Evolutionary conservation across 768 basidiomycete genomes (phyloP).

Genomic region (Lactarius indigo): DNA sequence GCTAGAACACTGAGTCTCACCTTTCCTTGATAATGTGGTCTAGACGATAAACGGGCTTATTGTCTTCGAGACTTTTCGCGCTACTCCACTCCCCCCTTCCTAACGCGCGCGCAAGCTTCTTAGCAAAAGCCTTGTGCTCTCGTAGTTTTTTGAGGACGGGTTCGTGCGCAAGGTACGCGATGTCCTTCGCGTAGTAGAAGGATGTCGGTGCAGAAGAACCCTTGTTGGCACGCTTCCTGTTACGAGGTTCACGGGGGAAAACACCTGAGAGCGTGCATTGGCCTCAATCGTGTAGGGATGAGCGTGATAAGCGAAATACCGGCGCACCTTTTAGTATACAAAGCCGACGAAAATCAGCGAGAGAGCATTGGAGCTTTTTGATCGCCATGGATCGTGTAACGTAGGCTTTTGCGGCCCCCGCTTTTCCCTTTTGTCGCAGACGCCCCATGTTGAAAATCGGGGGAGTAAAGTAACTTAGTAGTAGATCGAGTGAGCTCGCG

Average conservation of each 20-base stretch:
- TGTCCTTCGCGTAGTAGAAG: constrained; percentile 98
- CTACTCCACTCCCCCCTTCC: constrained; percentile 94
- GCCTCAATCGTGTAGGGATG: neutral
- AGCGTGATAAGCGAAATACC: neutral
- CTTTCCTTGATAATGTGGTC: constrained; percentile 98
- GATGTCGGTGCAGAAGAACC: constrained; percentile 95
- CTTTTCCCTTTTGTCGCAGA: constrained; percentile 78
- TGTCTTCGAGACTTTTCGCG: constrained; percentile 91
- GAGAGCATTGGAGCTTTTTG: constrained; percentile 93
- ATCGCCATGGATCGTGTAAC: constrained; percentile 87
- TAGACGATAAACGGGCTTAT: constrained; percentile 84
- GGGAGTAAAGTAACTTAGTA: neutral
- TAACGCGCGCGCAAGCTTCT: constrained; percentile 89
- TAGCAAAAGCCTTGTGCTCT: constrained; percentile 98
- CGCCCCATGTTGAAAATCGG: constrained; percentile 55
- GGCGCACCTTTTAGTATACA: constrained; percentile 92
- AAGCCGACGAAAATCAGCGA: constrained; percentile 93
- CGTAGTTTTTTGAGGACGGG: constrained; percentile 89
- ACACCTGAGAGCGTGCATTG: constrained; percentile 59
- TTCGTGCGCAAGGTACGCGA: constrained; percentile 95
- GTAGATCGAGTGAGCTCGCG: neutral
- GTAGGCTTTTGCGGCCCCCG: constrained; percentile 89
- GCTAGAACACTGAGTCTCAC: constrained; percentile 40
- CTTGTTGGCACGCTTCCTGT: constrained; percentile 92
- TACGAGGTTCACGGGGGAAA: constrained; percentile 93